These are phyloP conservation scores for Zasmidium angulare DNA, from an alignment of 2,329 filamentous ascomycete genomes.

Conservation along the genomic window DNA sequence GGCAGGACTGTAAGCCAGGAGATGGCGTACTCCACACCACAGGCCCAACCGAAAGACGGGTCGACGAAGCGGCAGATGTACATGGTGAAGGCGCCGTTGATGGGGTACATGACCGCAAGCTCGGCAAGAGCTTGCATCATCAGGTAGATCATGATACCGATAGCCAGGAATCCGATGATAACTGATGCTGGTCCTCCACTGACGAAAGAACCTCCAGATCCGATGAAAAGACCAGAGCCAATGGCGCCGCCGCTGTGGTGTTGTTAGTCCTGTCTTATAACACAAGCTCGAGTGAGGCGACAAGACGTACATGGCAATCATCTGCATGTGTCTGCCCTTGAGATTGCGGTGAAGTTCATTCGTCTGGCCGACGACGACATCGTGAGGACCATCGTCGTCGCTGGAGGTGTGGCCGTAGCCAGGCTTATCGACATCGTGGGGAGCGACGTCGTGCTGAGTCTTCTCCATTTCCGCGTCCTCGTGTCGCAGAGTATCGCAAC, in stretches of 20 bases:
- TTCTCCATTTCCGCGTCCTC: neutral
- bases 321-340: slow-evolving; percentile 37
- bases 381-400: slow-evolving; percentile 11
- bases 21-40: slow-evolving; percentile 34
- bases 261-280: neutral
- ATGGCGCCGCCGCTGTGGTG: slow-evolving; percentile 34
- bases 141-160: slow-evolving; percentile 36
- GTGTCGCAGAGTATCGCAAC: neutral
- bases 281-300: neutral
- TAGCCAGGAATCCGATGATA: slow-evolving; percentile 46
- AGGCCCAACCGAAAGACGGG: slow-evolving; percentile 34
- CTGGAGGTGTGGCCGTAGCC: slow-evolving; percentile 7
- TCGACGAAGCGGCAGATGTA: slow-evolving; percentile 39
- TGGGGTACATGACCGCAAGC: slow-evolving; percentile 35
- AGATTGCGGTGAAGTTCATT: slow-evolving; percentile 29
- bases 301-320: slow-evolving; percentile 37
- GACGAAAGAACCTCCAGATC: slow-evolving; percentile 48
- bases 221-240: slow-evolving; percentile 56
- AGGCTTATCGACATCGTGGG: no score
- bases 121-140: slow-evolving; percentile 40
- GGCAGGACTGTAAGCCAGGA: slow-evolving; percentile 33
- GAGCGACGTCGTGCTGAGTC: neutral
- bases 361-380: slow-evolving; percentile 15
- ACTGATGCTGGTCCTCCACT: slow-evolving; percentile 51
- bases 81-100: slow-evolving; percentile 38